A percentile compares a stretch with the other conserved stretches of the same genome.
Evolutionary conservation across 2,329 filamentous ascomycete species (phyloP).

Genomic region (Phaeosphaeriaceae sp.): DNA sequence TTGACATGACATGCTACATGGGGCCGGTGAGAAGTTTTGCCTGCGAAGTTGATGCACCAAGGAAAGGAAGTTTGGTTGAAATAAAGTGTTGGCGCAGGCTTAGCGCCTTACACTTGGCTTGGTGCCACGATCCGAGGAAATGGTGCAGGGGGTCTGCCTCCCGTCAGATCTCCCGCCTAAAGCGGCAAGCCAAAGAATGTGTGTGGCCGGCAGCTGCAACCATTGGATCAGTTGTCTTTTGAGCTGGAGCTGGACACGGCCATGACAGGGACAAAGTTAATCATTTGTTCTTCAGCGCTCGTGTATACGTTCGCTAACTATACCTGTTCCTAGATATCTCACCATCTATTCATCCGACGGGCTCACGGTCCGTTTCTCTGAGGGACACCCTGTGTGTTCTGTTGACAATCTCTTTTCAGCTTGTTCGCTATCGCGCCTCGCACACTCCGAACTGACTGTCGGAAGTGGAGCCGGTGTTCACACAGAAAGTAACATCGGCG

Average conservation of each 20-base stretch:
- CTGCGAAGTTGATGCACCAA: slow-evolving; percentile 24
- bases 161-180: slow-evolving; percentile 25
- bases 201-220: slow-evolving; percentile 6
- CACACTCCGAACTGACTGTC: slow-evolving; percentile 5
- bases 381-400: slow-evolving; percentile 1
- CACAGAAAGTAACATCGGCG: background rate
- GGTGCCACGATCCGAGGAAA: slow-evolving; percentile 19
- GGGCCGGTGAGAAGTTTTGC: slow-evolving; percentile 20
- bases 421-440: slow-evolving; percentile 17
- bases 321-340: slow-evolving; percentile 16
- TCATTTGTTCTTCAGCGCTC: slow-evolving; percentile 33
- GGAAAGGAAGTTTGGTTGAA: slow-evolving; percentile 36
- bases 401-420: slow-evolving; percentile 2
- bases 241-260: slow-evolving; percentile 12
- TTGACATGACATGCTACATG: slow-evolving; percentile 13
- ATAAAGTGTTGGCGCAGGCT: slow-evolving; percentile 38
- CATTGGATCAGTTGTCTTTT: slow-evolving; percentile 6
- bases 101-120: slow-evolving; percentile 28
- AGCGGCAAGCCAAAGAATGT: slow-evolving; percentile 19
- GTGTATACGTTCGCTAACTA: slow-evolving; percentile 17
- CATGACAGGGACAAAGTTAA: slow-evolving; percentile 22
- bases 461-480: background rate
- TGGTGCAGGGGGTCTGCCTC: slow-evolving; percentile 16
- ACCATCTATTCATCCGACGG: slow-evolving; percentile 36
- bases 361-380: slow-evolving; percentile 36